A percentile compares a stretch with the other conserved stretches of the same genome.
Evolutionary conservation across 2,329 filamentous ascomycete genomes (phyloP).

Genomic region (Arthrobotrys megalospora): DNA sequence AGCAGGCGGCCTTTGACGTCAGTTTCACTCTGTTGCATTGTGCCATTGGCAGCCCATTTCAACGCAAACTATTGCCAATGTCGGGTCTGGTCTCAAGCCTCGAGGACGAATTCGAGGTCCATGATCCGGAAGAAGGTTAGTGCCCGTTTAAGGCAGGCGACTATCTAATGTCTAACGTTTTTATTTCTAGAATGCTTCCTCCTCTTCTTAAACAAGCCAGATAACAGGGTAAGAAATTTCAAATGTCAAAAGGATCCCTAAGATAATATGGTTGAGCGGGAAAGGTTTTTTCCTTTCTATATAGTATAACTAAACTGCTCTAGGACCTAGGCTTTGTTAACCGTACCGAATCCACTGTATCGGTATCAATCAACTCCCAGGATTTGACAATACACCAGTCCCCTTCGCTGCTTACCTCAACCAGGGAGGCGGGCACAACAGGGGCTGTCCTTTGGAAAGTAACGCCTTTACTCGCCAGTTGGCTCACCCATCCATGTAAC

Average conservation of each 20-base stretch:
- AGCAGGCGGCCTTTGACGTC: constrained; percentile 29
- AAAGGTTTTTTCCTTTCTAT: neutral
- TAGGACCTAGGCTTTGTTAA: constrained; percentile 88
- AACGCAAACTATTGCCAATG: constrained; percentile 36
- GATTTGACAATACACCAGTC: constrained; percentile 87
- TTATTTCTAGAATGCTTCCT: constrained; percentile 82
- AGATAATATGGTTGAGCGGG: neutral
- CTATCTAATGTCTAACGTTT: constrained; percentile 17
- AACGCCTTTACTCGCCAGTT: constrained; percentile 84
- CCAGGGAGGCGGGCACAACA: constrained; percentile 81
- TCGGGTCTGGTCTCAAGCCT: constrained; percentile 64
- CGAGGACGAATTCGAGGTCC: constrained; percentile 69
- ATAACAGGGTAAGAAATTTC: constrained; percentile 49
- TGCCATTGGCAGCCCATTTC: constrained; percentile 25
- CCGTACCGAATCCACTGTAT: constrained; percentile 75
- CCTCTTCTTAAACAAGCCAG: constrained; percentile 76
- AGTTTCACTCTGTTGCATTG: constrained; percentile 25
- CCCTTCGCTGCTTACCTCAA: constrained; percentile 83
- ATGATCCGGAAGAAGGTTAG: constrained; percentile 75
- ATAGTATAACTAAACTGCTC: constrained; percentile 3
- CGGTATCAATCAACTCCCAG: constrained; percentile 77
- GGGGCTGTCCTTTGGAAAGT: constrained; percentile 89
- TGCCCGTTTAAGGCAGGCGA: neutral
- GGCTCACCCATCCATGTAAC: constrained; percentile 78
- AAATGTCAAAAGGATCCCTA: neutral